Base-by-base conservation (phyloP, 305 asterid genomes). In the Solanum hybrid region DNA sequence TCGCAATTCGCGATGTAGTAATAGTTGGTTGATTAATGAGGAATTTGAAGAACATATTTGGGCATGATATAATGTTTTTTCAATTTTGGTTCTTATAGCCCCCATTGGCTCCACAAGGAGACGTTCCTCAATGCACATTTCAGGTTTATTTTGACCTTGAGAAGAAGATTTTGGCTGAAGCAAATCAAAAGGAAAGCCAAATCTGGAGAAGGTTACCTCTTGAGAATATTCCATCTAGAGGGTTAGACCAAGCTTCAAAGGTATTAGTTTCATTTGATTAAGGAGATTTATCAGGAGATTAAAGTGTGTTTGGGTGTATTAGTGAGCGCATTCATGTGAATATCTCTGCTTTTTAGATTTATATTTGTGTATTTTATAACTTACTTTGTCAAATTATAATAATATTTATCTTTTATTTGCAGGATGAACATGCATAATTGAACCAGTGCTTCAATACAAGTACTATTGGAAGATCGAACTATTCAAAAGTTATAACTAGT, bases 131-230 rank as follows among this genome's bases (percentile, higher is more conserved):
- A 29, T 94, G 99, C 90, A 93, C 93, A 92, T 95, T 97, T 92
- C 94, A 92, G 71, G 95, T 94, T 33, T 96, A 96, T 93, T 97
- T 96, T 75, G 99, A 95, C 13, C 92, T 97, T 75, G 99, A 97
- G 96, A 96, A 94, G 95, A 94, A 92, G 94, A 95, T 96, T 90
- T 89, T 97, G 26, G 93, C 95, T 36, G 99, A 96, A 90, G 96
- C 97, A 81, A 94, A 93, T 51, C 67, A 51, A 81, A 96, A 96
- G 92, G 98, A 97, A 79, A 94, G 89, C 89, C 99, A 94, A n/a
- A 95, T 95, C 78, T 96, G 98, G 99, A 91, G 93, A 87, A 92
- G 96, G 92, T 93, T 95, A 37, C 96, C 96, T 11, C 89, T 91
- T 34, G 97, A 95, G 83, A 92, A 91, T 86, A 83, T 69, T 86